Conservation (phyloP, 1,284 basidiomycete genomes). For the Pseudozyma tsukubaensis region DNA sequence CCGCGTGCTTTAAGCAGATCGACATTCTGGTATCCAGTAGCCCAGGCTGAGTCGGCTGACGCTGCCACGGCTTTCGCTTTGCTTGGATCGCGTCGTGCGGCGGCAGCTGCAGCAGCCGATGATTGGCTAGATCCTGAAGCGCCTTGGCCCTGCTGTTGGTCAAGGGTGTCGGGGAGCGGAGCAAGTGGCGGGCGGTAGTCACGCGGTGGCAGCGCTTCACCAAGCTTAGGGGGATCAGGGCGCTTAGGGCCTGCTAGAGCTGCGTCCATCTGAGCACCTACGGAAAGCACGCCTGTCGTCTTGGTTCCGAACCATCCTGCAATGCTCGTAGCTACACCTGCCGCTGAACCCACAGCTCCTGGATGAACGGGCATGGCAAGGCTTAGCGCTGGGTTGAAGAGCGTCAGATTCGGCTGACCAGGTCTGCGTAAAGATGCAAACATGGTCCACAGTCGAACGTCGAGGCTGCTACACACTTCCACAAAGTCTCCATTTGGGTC, state of each 20-base stretch:
- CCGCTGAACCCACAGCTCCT: constrained; percentile 48
- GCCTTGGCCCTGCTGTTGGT: constrained; percentile 2
- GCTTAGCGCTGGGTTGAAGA: constrained; percentile 28
- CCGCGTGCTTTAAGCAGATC: constrained; percentile 53
- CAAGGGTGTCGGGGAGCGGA: neutral
- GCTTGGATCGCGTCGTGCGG: constrained; percentile 30
- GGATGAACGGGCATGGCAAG: constrained; percentile 55
- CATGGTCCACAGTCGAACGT: constrained; percentile 62
- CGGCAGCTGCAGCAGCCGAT: neutral
- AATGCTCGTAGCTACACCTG: constrained; percentile 55
- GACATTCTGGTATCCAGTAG: constrained; percentile 41
- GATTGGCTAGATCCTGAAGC: constrained; percentile 13
- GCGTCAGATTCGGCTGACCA: constrained; percentile 50
- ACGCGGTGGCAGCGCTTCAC: constrained; percentile 29
- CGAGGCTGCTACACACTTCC: constrained; percentile 58
- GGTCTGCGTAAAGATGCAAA: constrained; percentile 56
- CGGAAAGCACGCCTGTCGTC: constrained; percentile 47
- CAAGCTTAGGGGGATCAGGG: constrained; percentile 45
- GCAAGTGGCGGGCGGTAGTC: constrained; percentile 26
- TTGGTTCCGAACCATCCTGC: constrained; percentile 57
- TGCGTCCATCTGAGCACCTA: constrained; percentile 53
- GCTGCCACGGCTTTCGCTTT: constrained; percentile 38
- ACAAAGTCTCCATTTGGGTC: constrained; percentile 60
- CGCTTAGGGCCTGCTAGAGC: constrained; percentile 54
- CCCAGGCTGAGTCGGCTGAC: constrained; percentile 27